phyloP scores from a whole-genome alignment of 2,329 filamentous ascomycete species.

The Penicillium occitanis region DNA sequence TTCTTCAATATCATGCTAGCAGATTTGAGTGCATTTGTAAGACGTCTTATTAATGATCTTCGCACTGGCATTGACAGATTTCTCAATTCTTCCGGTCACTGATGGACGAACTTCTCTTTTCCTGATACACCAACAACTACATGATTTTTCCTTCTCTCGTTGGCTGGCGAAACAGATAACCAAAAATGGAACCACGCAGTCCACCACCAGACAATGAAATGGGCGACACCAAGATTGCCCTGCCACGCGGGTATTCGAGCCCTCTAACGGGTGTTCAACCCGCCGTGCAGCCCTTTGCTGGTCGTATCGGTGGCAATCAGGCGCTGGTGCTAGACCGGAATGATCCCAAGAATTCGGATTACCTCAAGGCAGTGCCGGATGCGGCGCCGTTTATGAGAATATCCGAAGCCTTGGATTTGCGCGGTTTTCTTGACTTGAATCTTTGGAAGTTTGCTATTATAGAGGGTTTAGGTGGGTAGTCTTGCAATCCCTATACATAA shows the following conservation, averaged over 20 bases:
- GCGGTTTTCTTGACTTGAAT: constrained; percentile 35
- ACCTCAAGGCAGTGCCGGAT: constrained; percentile 40
- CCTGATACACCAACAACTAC: neutral
- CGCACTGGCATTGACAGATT: neutral
- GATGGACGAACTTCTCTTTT: neutral
- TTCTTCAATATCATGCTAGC: no score
- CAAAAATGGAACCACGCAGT: constrained; percentile 1
- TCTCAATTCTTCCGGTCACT: neutral
- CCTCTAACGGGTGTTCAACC: constrained; percentile 37
- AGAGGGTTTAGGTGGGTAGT: constrained; percentile 38
- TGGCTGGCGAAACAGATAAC: neutral
- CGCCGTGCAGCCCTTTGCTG: constrained; percentile 45
- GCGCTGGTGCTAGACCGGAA: constrained; percentile 34
- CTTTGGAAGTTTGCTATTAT: constrained; percentile 46
- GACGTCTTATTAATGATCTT: neutral
- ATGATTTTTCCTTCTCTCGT: neutral
- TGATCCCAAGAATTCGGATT: constrained; percentile 30
- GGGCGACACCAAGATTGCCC: neutral
- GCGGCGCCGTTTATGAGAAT: constrained; percentile 44
- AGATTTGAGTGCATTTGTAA: neutral
- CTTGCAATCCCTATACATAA: neutral
- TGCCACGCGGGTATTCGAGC: neutral
- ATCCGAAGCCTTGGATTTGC: constrained; percentile 36
- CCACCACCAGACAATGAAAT: constrained; percentile 6
- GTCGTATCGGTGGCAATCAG: constrained; percentile 40